phyloP scores from a whole-genome alignment of 768 basidiomycete genomes.

The Phylloporus scabripes region DNA sequence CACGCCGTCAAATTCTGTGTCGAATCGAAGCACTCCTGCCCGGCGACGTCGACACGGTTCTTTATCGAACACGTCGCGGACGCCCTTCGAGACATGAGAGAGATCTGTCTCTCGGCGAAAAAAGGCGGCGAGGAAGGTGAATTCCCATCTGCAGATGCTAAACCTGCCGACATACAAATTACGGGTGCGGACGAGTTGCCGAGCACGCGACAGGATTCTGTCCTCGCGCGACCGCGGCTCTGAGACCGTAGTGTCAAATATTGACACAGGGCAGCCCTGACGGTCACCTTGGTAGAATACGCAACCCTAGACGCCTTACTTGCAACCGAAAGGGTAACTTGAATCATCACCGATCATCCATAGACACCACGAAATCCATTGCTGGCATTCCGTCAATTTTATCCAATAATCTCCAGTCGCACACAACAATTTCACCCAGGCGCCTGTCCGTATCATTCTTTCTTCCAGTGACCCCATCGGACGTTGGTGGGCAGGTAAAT shows the following conservation, averaged over 20 bases:
- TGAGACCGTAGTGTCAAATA: constrained; percentile 1
- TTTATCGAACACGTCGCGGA: constrained; percentile 60
- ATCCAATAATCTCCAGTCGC: not conserved
- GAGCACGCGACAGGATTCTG: not conserved
- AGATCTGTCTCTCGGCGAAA: constrained; percentile 35
- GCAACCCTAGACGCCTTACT: not conserved
- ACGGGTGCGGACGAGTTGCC: not conserved
- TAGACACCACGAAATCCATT: not conserved
- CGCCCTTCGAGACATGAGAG: constrained; percentile 66
- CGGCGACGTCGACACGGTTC: constrained; percentile 59
- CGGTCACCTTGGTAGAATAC: not conserved
- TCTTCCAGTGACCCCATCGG: not conserved
- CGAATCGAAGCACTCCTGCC: constrained; percentile 76
- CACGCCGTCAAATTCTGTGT: constrained; percentile 86
- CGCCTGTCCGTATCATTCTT: not conserved
- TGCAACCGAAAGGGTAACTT: not conserved
- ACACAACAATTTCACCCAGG: too few relatives aligned
- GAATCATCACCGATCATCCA: constrained; percentile 11
- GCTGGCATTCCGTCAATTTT: not conserved
- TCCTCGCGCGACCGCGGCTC: constrained; percentile 15
- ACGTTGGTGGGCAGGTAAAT: too few relatives aligned
- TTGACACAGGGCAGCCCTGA: not conserved
- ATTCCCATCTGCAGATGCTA: not conserved
- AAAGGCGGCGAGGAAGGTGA: constrained; percentile 7
- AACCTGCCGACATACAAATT: not conserved